These are phyloP conservation scores for Exophiala aquamarina DNA, from an alignment of 2,329 filamentous ascomycete species.

Conservation along the genomic window DNA sequence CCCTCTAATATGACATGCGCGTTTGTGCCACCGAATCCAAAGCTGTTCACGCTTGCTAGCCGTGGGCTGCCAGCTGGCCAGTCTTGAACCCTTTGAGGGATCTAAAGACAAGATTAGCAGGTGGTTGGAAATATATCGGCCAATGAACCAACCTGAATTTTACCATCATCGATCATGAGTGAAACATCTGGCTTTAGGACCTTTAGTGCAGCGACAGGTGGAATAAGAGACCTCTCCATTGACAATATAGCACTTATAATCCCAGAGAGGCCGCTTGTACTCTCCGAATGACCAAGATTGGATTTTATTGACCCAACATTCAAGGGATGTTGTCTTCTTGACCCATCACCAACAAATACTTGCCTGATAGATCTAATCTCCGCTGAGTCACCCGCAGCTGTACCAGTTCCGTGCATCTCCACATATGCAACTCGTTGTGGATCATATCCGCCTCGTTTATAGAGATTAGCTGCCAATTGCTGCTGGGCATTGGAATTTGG, in stretches of 20 bases:
- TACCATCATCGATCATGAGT: no score
- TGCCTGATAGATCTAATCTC: conserved; percentile 3
- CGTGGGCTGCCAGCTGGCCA: no score
- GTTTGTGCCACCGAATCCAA: conserved; percentile 26
- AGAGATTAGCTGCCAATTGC: conserved; percentile 1
- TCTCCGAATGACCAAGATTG: conserved; percentile 17
- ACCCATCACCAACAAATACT: neutral
- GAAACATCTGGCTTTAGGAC: no score
- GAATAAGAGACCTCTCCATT: conserved; percentile 13
- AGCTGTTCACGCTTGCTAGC: conserved; percentile 21
- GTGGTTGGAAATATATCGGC: no score
- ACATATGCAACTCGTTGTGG: conserved; percentile 34
- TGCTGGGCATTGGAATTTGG: conserved; percentile 16
- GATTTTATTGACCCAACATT: conserved; percentile 12
- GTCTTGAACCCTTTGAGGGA: no score
- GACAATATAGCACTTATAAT: conserved; percentile 15
- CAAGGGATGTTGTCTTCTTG: neutral
- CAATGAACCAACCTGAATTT: no score
- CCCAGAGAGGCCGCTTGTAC: conserved; percentile 12
- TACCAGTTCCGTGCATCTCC: conserved; percentile 44
- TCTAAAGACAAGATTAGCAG: no score
- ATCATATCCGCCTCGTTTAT: conserved; percentile 33
- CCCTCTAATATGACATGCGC: conserved; percentile 23
- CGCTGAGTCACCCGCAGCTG: conserved; percentile 31
- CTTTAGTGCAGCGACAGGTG: conserved; percentile 25